Evolutionary conservation across 1,284 basidiomycete species (phyloP).

Genomic region (Ceratobasidium sp.): DNA sequence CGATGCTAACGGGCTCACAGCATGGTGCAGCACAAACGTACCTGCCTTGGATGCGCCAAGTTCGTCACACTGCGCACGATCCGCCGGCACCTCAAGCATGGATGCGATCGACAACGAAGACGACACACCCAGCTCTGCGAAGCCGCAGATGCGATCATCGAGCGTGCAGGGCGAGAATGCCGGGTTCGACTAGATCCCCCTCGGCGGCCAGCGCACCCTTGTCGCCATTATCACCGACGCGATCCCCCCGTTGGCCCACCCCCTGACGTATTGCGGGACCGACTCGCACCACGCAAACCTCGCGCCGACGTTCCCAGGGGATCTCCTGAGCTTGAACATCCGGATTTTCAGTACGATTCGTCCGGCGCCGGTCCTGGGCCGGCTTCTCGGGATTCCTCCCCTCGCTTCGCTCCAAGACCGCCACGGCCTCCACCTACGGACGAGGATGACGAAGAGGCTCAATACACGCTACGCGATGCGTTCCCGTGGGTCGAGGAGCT

Average conservation of each 20-base stretch:
- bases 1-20: neutral
- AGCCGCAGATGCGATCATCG: constrained; percentile 3
- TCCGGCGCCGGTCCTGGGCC: constrained; percentile 27
- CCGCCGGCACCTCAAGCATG: constrained; percentile 24
- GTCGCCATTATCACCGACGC: constrained; percentile 11
- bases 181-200: neutral
- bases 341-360: constrained; percentile 11
- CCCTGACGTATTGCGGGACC: neutral
- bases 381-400: constrained; percentile 2
- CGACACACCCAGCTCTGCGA: neutral
- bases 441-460: neutral
- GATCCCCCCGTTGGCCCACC: constrained; percentile 1
- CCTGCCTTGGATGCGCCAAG: neutral
- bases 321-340: neutral
- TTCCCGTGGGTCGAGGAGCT: constrained; percentile 22
- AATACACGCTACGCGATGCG: neutral
- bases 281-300: neutral
- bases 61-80: neutral
- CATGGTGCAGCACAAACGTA: neutral
- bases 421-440: neutral
- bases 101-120: constrained; percentile 6
- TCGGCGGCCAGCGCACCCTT: neutral
- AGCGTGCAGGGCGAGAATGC: neutral
- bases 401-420: neutral
- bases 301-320: neutral